Percentiles rank a stretch among this genome's conserved stretches.
phyloP scores from a whole-genome alignment of 352 stramenopile species.

The Blastocystis sp. region DNA sequence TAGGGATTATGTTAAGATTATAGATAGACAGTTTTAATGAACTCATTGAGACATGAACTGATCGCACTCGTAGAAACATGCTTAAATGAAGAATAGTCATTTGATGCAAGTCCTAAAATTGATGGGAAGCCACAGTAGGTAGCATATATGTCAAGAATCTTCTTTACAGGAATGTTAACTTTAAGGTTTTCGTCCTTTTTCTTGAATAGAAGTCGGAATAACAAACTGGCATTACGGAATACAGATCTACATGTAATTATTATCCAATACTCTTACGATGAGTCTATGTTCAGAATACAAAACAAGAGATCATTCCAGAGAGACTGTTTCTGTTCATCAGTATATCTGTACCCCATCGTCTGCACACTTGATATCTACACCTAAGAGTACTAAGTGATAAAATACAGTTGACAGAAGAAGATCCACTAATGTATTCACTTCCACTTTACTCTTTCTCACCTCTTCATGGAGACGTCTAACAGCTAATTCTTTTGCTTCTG shows the following conservation, averaged over 20 bases:
- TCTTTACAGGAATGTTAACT: not conserved
- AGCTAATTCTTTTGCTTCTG: too few relatives aligned
- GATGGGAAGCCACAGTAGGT: not conserved
- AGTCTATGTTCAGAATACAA: not conserved
- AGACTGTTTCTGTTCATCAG: constrained; percentile 2
- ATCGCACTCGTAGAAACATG: not conserved
- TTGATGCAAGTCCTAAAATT: not conserved
- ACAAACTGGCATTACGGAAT: too few relatives aligned
- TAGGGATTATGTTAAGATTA: not conserved
- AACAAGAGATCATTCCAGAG: constrained; percentile 1
- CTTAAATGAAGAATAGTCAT: not conserved
- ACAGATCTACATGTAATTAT: too few relatives aligned
- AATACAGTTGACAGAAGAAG: not conserved
- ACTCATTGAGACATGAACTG: too few relatives aligned
- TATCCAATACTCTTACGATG: not conserved
- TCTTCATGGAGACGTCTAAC: not conserved
- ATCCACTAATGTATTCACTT: not conserved
- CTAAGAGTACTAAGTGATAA: not conserved
- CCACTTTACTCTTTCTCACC: not conserved
- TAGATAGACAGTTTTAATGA: not conserved
- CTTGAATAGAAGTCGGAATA: not conserved
- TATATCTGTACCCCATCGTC: not conserved
- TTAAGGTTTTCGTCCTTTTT: not conserved
- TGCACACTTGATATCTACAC: not conserved
- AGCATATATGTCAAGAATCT: not conserved